A percentile compares a stretch with the other conserved stretches of the same genome.
phyloP scores from a whole-genome alignment of 164 flowering plant species.

The Stephania cephalantha region DNA sequence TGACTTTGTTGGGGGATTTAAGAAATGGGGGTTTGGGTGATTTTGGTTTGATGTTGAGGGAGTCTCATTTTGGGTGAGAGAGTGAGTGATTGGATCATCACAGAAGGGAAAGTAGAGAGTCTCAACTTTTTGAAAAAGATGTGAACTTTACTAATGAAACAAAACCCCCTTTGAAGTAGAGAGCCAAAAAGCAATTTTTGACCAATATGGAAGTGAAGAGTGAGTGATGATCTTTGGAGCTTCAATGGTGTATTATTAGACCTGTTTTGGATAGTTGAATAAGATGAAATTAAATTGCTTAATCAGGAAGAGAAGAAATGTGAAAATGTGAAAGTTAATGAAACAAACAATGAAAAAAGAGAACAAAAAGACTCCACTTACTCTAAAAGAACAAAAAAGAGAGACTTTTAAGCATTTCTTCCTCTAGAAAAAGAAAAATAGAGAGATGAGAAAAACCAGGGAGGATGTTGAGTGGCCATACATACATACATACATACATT shows the following conservation, averaged over 20 bases:
- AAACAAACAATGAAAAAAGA: background rate
- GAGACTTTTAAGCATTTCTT: background rate
- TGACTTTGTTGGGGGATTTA: background rate
- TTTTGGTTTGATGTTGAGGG: background rate
- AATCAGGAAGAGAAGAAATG: background rate
- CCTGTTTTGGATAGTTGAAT: background rate
- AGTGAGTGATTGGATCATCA: background rate
- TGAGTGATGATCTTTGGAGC: background rate
- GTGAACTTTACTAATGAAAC: background rate
- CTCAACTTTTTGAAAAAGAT: background rate
- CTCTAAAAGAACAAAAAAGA: background rate
- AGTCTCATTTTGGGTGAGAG: background rate
- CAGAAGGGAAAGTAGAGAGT: background rate
- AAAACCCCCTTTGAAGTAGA: background rate
- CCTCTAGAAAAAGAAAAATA: background rate
- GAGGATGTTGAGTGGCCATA: background rate
- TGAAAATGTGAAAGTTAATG: background rate
- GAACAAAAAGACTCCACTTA: background rate
- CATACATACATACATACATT: background rate
- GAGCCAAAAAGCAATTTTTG: background rate
- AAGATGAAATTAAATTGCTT: background rate
- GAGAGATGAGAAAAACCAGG: background rate
- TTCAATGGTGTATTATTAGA: background rate
- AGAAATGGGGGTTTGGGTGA: background rate
- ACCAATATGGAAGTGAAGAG: background rate